Evolutionary conservation across 2,329 filamentous ascomycete genomes (phyloP).

Genomic region (Teratosphaeria pseudoeucalypti): DNA sequence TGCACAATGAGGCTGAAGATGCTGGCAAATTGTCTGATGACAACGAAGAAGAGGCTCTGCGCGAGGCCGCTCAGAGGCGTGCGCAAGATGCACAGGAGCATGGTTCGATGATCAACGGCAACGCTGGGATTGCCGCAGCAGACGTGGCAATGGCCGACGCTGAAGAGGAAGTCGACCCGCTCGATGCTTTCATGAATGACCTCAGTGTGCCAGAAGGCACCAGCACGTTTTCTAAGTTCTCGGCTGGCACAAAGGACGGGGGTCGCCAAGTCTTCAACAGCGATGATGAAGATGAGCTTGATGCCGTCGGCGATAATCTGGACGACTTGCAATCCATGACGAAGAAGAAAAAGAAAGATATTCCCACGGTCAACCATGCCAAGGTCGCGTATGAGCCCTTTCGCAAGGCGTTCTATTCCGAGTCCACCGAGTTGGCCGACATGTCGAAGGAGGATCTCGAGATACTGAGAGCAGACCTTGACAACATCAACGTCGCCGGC

Average conservation of each 20-base stretch:
- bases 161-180: slow-evolving; percentile 71
- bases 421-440: slow-evolving; percentile 70
- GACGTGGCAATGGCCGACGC: slow-evolving; percentile 30
- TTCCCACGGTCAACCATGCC: slow-evolving; percentile 75
- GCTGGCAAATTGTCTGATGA: slow-evolving; percentile 73
- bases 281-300: slow-evolving; percentile 59
- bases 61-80: slow-evolving; percentile 70
- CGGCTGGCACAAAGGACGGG: slow-evolving; percentile 40
- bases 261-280: slow-evolving; percentile 83
- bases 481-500: slow-evolving; percentile 88
- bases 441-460: slow-evolving; percentile 78
- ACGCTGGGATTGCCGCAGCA: slow-evolving; percentile 12
- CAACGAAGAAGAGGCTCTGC: slow-evolving; percentile 73
- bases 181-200: slow-evolving; percentile 94
- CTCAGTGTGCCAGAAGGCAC: slow-evolving; percentile 41
- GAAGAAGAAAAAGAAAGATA: slow-evolving; percentile 86
- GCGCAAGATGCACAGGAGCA: slow-evolving; percentile 41
- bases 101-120: slow-evolving; percentile 38
- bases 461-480: slow-evolving; percentile 73
- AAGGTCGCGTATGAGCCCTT: slow-evolving; percentile 80
- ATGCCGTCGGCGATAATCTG: slow-evolving; percentile 54
- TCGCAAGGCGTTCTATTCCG: slow-evolving; percentile 89
- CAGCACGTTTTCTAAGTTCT: slow-evolving; percentile 23
- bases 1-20: slow-evolving; percentile 30
- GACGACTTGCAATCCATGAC: slow-evolving; percentile 53